Evolutionary conservation across 1,284 basidiomycete species (phyloP), one percentile per base, ranked within the genome.

Genomic region (Gomphus bonarii): DNA sequence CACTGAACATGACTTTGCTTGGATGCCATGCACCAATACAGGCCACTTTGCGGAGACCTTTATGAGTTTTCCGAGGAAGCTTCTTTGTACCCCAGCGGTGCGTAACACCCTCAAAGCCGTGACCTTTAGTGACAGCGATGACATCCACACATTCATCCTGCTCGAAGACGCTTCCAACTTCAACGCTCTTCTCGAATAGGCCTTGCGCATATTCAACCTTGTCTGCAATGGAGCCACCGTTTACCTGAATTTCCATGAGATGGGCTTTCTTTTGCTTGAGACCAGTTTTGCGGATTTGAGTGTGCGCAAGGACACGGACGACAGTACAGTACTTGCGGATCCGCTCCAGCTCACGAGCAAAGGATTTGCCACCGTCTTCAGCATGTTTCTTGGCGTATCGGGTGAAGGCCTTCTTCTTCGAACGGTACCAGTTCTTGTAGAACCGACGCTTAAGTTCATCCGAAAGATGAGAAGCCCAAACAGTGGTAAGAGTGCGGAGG

Each of bases 371-470:
- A 69, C 83, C 84, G 71, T 93, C 90, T 76, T 98, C 95, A 58
- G 95, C 90, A 75, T 97, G 90, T 82, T 97, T 98, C 88, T 97
- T 97, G 73, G 95, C 95, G 77, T 98, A 95, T 65, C 87, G 87
- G 68, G 95, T 98, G 84, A 98, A 98, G 50, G 95, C 95, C 87
- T 99, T 99, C 86, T 98, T 99, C 91, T 99, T 99, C 61, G 92
- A 95, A 68, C 92, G 88, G 84, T 99, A 99, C 97, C 97, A 99
- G 86, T 98, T 99, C 85, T 95, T 97, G 90, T 98, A 97, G 89
- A 99, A 98, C 68, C 97, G 86, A 71, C 97, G 91, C 79, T 97
- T 98, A 72, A 99, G 75, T 74, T 98, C 95, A 70, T 80, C 91
- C 61, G 78, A 92, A 67, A 80, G 88, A 72, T 82, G 88, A 63